Conservation (phyloP, 768 basidiomycete genomes). For the Kwoniella shandongensis region DNA sequence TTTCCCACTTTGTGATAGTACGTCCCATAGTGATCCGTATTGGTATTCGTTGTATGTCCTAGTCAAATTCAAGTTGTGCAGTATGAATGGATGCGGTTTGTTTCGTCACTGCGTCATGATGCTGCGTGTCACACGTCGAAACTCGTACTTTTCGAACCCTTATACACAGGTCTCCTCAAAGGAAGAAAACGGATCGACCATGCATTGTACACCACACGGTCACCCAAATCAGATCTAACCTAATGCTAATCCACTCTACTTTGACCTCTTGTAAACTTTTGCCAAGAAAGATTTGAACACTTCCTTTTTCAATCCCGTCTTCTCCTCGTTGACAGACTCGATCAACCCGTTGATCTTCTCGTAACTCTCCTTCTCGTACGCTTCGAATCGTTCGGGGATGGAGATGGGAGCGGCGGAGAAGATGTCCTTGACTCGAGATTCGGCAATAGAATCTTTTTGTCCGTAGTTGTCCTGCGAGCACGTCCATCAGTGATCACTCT, state of each 20-base stretch:
- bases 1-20: neutral
- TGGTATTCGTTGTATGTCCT: too few species aligned
- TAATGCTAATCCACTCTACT: slow-evolving; percentile 49
- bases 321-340: slow-evolving; percentile 72
- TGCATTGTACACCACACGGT: neutral
- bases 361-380: slow-evolving; percentile 78
- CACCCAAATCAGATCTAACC: neutral
- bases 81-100: neutral
- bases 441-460: slow-evolving; percentile 61
- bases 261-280: slow-evolving; percentile 73
- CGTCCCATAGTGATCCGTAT: too few species aligned
- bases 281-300: slow-evolving; percentile 83
- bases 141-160: too few species aligned
- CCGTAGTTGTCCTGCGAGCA: slow-evolving; percentile 71
- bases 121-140: too few species aligned
- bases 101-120: too few species aligned
- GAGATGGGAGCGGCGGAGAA: slow-evolving; percentile 69
- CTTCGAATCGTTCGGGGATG: slow-evolving; percentile 63
- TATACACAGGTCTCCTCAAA: too few species aligned
- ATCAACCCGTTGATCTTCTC: slow-evolving; percentile 68
- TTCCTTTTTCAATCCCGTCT: slow-evolving; percentile 59
- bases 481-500: slow-evolving; percentile 36
- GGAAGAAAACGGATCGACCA: too few species aligned
- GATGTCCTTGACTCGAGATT: slow-evolving; percentile 66
- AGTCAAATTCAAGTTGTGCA: neutral